Base-by-base conservation (phyloP, 2,329 filamentous ascomycete genomes). In the Phaeosphaeriaceae sp. region DNA sequence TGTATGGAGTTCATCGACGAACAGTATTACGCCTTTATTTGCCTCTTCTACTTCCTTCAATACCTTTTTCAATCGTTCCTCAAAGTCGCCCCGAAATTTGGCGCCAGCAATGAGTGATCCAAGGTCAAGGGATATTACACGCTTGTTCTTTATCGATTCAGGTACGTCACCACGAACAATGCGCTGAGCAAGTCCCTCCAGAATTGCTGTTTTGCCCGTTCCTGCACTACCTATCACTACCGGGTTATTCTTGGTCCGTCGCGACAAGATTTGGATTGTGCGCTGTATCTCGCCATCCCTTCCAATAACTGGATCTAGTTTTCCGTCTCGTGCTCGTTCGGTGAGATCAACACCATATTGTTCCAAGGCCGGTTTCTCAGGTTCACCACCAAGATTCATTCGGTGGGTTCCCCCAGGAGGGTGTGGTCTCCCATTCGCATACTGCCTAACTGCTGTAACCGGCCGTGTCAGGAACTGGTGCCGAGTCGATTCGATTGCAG, bases 61-160 rank as follows among this genome's bases (percentile, higher is more conserved):
- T 1, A 97, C 92, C 58, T 87, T 87, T 73, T 97, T 97, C 51
- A 97, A 71, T 34, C 94, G 82, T 71, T 99, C 94, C 71, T 99
- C 94, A 51, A 99, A 97, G 64, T 99, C 94, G 40, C 94, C 94
- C 39, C 94, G 81, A 65, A 94, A 99, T 68, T 97, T 97, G 35
- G 94, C 92, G 40, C 94, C 94, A 1, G 94, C 94, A 63, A 99
- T 97, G 13, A 99, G 83, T 29, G 90, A 91, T 2, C 94, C 94
- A 4, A 99, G 81, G 64, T 99, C 94, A 30, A 97, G 76, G 6
- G 88, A 85, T 47, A 97, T 85, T 18, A 99, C 93, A 44, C 87
- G 82, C 74, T 97, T 97, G 63, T 97, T 88, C 75, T 96, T 96
- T 71, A 99, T 88, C 60, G 90, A 96, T 74, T 97, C 94, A 0